Conservation (phyloP, 2,329 filamentous ascomycete genomes). For the Dactylellina leptospora region DNA sequence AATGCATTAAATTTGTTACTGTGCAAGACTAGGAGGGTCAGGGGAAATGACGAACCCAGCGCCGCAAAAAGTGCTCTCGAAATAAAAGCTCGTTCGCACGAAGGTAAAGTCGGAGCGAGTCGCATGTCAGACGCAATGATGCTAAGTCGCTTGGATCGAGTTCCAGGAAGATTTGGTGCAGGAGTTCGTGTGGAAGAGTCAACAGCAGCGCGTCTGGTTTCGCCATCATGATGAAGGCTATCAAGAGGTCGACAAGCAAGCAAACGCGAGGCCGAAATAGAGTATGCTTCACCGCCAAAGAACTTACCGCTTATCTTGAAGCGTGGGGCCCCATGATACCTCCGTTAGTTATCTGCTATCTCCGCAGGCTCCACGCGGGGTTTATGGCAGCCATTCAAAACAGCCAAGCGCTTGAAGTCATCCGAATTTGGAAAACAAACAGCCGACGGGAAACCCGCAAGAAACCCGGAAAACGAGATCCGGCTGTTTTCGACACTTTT, state of each 20-base stretch:
- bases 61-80: conserved; percentile 69
- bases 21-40: conserved; percentile 58
- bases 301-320: too few relatives aligned
- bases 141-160: conserved; percentile 69
- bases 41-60: conserved; percentile 66
- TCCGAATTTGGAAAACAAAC: too few relatives aligned
- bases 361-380: too few relatives aligned
- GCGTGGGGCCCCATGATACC: too few relatives aligned
- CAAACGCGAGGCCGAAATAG: background rate
- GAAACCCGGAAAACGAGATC: conserved; percentile 8
- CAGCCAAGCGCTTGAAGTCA: too few relatives aligned
- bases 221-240: too few relatives aligned
- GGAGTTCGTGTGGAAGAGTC: conserved; percentile 70
- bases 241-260: too few relatives aligned
- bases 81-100: conserved; percentile 69
- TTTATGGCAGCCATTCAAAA: too few relatives aligned
- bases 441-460: conserved; percentile 19
- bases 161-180: conserved; percentile 69
- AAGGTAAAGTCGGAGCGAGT: conserved; percentile 66
- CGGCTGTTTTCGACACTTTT: background rate
- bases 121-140: conserved; percentile 66
- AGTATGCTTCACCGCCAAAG: too few relatives aligned
- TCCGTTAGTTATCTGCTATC: too few relatives aligned
- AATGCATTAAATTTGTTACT: background rate
- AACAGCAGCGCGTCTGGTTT: conserved; percentile 4